phyloP scores from a whole-genome alignment of 768 basidiomycete genomes.

The Dioszegia aurantiaca region DNA sequence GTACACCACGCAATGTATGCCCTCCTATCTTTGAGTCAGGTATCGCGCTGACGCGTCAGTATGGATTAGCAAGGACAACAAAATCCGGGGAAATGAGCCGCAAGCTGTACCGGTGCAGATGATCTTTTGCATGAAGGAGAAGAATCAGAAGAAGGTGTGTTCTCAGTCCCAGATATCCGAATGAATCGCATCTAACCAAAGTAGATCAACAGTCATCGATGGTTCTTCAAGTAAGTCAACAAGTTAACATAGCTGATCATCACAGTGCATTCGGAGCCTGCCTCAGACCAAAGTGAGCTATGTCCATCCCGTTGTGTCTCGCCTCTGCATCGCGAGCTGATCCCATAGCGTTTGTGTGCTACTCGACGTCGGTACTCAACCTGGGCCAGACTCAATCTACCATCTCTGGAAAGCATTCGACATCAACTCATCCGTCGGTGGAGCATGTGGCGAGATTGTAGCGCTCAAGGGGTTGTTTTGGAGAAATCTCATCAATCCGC shows the following conservation, averaged over 20 bases:
- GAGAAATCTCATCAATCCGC: slow-evolving; percentile 74
- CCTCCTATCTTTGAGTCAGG: neutral
- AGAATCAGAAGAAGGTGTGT: slow-evolving; percentile 15
- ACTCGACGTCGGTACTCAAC: slow-evolving; percentile 90
- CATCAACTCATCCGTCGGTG: slow-evolving; percentile 71
- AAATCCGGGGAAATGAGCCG: slow-evolving; percentile 61
- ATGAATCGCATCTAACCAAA: slow-evolving; percentile 9
- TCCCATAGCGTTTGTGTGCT: slow-evolving; percentile 84
- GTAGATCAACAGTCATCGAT: slow-evolving; percentile 82
- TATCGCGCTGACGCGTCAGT: slow-evolving; percentile 57
- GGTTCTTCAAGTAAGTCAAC: slow-evolving; percentile 74
- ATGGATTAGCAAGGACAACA: slow-evolving; percentile 73
- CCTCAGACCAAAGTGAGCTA: slow-evolving; percentile 41
- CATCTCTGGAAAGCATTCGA: slow-evolving; percentile 89
- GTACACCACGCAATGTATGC: slow-evolving; percentile 77
- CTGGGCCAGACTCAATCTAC: slow-evolving; percentile 82
- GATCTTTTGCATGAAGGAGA: slow-evolving; percentile 63
- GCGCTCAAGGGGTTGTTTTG: slow-evolving; percentile 87
- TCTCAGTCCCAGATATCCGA: neutral
- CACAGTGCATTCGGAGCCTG: slow-evolving; percentile 46
- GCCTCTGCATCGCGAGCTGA: slow-evolving; percentile 8
- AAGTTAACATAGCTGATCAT: slow-evolving; percentile 1
- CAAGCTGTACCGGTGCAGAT: slow-evolving; percentile 85
- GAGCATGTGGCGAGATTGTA: slow-evolving; percentile 96
- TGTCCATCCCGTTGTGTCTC: neutral